phyloP scores from a whole-genome alignment of 768 basidiomycete species.

The Auricularia sp. region DNA sequence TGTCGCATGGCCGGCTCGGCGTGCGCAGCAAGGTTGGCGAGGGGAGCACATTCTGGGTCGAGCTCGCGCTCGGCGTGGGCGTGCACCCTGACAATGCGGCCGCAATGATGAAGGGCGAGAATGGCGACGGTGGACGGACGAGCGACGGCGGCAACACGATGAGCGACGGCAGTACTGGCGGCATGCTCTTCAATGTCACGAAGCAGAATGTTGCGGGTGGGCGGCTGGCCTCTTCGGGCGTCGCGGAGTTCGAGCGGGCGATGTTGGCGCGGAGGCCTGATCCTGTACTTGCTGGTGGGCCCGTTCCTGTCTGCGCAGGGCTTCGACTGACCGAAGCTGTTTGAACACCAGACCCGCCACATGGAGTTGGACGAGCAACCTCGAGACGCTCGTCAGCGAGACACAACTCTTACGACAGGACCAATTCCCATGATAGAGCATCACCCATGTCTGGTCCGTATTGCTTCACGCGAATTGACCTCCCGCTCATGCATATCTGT shows the following conservation, averaged over 20 bases:
- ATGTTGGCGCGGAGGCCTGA: background rate
- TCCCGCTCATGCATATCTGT: background rate
- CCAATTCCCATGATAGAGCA: background rate
- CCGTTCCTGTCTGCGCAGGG: background rate
- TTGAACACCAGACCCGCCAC: background rate
- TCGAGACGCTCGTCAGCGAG: background rate
- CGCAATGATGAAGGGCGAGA: background rate
- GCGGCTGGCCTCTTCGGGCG: background rate
- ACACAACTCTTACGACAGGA: background rate
- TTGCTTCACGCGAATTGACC: background rate
- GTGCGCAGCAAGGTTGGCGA: conserved; percentile 22
- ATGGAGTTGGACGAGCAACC: background rate
- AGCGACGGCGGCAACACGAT: conserved; percentile 1
- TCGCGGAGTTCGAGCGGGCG: background rate
- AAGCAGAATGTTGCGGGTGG: background rate
- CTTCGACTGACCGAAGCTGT: too few species aligned
- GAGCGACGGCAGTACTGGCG: background rate
- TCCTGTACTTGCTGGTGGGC: background rate
- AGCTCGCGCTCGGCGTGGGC: conserved; percentile 34
- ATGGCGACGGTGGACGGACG: background rate
- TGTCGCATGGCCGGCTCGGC: conserved; percentile 66
- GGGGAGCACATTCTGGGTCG: conserved; percentile 87
- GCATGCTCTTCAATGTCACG: background rate
- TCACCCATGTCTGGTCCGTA: background rate
- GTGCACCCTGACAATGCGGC: conserved; percentile 6